Evolutionary conservation across 2,329 filamentous ascomycete species (phyloP), one percentile per base, ranked within the genome.

Genomic region (Myriosclerotinia duriaeana): DNA sequence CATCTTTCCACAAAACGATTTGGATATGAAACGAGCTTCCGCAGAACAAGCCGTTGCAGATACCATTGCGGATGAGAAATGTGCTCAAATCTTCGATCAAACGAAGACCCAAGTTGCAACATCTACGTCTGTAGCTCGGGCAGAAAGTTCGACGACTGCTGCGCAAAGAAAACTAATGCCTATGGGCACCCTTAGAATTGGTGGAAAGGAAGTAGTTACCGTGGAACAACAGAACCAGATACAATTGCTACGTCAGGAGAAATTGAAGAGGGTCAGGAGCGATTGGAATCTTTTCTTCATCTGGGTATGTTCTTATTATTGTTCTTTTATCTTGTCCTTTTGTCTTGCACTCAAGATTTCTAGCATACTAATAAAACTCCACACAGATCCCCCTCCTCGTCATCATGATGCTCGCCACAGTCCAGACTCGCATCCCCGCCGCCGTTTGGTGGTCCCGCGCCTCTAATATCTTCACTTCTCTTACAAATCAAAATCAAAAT

Each of bases 251-350:
- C 85, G 87, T 69, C 84, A 87, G 66, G 81, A 83, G 74, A 88
- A 85, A 75, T 79, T 87, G 72, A 89, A 89, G 82, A 83, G 81
- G 68, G 78, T 88, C 68, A 83, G 85, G 70, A 85, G 84, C 67
- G 87, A 90, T 73, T 83, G 83, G 72, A 88, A 89, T 74, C 79
- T 90, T 55, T 89, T 88, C 79, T 87, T 89, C 71, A 82, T 90
- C 72, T 90, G 87, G 87, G 86, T 89, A 83, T 70, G 75, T 73
- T 48, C 30, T 17, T 68, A 42, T n/a, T 54, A 36, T 44, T 65
- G 50, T 54, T 5, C 50, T 42, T 55, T 52, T 38, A 40, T 4
- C 5, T 17, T 22, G 2, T 15, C 30, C 12, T 53, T 42, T 52
- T 4, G 34, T 34, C 15, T 50, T 38, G 11, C n/a, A 22, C 26